phyloP scores from a whole-genome alignment of 345 rosid genomes.

The Draba incana region DNA sequence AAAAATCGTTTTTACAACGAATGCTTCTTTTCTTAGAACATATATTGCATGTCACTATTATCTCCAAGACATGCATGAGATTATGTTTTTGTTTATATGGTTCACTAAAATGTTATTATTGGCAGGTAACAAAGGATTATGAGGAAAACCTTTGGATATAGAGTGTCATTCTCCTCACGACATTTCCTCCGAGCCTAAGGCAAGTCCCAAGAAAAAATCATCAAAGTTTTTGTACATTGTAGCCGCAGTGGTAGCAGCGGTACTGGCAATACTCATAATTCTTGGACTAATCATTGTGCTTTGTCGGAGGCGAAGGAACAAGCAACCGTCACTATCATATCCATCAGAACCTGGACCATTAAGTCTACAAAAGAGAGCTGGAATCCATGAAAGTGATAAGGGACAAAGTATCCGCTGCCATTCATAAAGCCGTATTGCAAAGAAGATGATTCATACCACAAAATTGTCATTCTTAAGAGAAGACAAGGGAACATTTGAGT shows the following conservation, averaged over 20 bases:
- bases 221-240: conserved; percentile 34
- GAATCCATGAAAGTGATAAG: conserved; percentile 42
- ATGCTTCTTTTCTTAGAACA: no score
- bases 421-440: conserved; percentile 27
- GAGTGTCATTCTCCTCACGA: conserved; percentile 32
- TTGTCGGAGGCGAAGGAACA: conserved; percentile 8
- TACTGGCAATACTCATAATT: conserved; percentile 20
- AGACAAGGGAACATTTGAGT: conserved; percentile 69
- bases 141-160: conserved; percentile 59
- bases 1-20: no score
- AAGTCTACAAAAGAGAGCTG: conserved; percentile 50
- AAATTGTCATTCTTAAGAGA: conserved; percentile 71
- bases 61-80: neutral
- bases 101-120: neutral
- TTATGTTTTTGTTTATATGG: neutral
- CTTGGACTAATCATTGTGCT: conserved; percentile 19
- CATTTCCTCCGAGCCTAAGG: neutral
- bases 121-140: conserved; percentile 72
- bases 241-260: conserved; percentile 34
- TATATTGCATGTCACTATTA: neutral
- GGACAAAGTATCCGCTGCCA: conserved; percentile 33
- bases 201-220: conserved; percentile 7
- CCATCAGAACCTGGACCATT: conserved; percentile 54
- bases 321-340: conserved; percentile 26
- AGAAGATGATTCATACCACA: conserved; percentile 38